Evolutionary conservation across 1,284 basidiomycete species (phyloP).

Genomic region (Trametes versicolor): DNA sequence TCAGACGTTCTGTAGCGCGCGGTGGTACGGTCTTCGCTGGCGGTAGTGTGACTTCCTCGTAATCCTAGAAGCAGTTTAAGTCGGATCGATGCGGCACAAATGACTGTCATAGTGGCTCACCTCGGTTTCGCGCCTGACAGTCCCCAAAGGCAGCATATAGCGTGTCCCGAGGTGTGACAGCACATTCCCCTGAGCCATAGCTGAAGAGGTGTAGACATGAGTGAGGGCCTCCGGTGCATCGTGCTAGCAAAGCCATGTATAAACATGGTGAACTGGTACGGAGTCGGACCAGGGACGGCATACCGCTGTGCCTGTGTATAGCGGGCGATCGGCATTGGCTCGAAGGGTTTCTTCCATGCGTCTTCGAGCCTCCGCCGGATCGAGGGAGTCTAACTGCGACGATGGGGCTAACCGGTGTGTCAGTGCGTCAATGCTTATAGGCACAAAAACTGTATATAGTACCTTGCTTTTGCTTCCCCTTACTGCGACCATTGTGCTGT

Average conservation of each 20-base stretch:
- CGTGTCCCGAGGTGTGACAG: constrained; percentile 80
- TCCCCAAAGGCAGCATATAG: constrained; percentile 89
- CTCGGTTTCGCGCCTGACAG: constrained; percentile 72
- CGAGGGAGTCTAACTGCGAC: constrained; percentile 48
- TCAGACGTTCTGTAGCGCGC: constrained; percentile 75
- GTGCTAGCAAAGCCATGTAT: constrained; percentile 45
- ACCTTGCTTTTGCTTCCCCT: constrained; percentile 30
- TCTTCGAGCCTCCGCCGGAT: constrained; percentile 64
- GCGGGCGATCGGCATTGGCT: constrained; percentile 72
- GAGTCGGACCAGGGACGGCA: constrained; percentile 37
- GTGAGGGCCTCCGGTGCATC: constrained; percentile 78
- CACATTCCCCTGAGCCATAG: constrained; percentile 69
- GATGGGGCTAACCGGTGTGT: background rate
- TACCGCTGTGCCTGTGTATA: constrained; percentile 71
- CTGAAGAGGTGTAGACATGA: constrained; percentile 87
- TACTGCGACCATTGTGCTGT: constrained; percentile 15
- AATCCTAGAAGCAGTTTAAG: constrained; percentile 53
- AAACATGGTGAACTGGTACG: background rate
- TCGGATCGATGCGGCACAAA: background rate
- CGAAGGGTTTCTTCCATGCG: constrained; percentile 75
- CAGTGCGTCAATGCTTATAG: background rate
- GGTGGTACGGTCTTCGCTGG: constrained; percentile 87
- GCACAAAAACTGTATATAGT: background rate
- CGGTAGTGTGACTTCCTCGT: constrained; percentile 90
- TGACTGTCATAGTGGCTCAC: constrained; percentile 50